Conservation (phyloP, 176 grass and related monocot species). For the Oryza australiensis region DNA sequence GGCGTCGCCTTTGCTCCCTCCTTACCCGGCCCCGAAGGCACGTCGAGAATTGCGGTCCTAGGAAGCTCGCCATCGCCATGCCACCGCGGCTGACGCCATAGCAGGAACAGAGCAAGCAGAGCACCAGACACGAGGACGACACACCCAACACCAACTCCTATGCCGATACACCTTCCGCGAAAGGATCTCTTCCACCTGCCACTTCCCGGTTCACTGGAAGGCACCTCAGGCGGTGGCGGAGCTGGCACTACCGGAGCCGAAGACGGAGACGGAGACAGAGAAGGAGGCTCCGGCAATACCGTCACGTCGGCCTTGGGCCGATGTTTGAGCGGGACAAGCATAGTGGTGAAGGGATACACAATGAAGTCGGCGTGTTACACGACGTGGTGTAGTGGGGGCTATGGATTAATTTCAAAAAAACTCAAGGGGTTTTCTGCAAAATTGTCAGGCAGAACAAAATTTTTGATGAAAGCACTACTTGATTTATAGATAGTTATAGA, state of each 20-base stretch:
- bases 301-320: conserved; percentile 29
- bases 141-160: conserved; percentile 48
- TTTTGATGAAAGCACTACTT: too few species aligned
- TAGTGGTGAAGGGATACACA: conserved; percentile 55
- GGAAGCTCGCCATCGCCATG: neutral
- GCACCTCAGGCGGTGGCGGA: neutral
- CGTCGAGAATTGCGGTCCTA: neutral
- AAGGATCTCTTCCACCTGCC: conserved; percentile 21
- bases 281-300: neutral
- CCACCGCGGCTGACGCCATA: conserved; percentile 1
- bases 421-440: too few species aligned
- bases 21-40: neutral
- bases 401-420: too few species aligned
- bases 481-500: too few species aligned
- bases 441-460: too few species aligned
- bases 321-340: conserved; percentile 51
- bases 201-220: neutral
- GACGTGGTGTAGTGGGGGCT: too few species aligned
- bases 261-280: neutral
- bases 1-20: neutral
- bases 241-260: neutral
- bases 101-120: conserved; percentile 5
- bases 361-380: too few species aligned
- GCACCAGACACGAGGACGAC: conserved; percentile 26
- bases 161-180: conserved; percentile 31